Evolutionary conservation across 257 asterid species (phyloP).

Genomic region (Capsicum chinense): DNA sequence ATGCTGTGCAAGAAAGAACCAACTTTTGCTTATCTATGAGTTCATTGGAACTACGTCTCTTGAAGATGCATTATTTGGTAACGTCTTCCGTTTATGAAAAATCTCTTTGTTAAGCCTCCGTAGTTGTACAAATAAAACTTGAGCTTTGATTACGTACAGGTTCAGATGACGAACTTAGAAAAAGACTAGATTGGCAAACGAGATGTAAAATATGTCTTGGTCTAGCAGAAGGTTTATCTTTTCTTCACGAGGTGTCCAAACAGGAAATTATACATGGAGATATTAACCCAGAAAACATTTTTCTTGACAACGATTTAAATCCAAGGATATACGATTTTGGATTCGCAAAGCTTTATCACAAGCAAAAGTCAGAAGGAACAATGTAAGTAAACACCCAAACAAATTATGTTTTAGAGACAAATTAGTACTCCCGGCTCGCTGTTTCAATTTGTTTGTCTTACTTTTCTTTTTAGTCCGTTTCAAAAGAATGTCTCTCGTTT

Average conservation of each 20-base stretch:
- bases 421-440: no score
- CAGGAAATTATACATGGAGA: slow-evolving; percentile 28
- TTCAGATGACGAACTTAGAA: not conserved
- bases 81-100: not conserved
- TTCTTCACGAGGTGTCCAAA: slow-evolving; percentile 25
- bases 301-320: slow-evolving; percentile 23
- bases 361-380: not conserved
- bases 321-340: slow-evolving; percentile 33
- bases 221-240: slow-evolving; percentile 32
- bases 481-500: no score
- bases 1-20: slow-evolving; percentile 22
- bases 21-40: slow-evolving; percentile 28
- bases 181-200: slow-evolving; percentile 11
- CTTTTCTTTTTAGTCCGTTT: no score
- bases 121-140: not conserved
- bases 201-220: slow-evolving; percentile 29
- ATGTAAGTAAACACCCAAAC: not conserved
- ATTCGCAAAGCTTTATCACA: slow-evolving; percentile 27
- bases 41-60: slow-evolving; percentile 23
- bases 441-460: no score
- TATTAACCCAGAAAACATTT: slow-evolving; percentile 25
- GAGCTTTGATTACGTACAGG: slow-evolving; percentile 18
- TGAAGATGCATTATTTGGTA: slow-evolving; percentile 32
- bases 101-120: not conserved
- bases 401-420: not conserved